phyloP scores from a whole-genome alignment of 2,329 filamentous ascomycete species.

The Fusarium devonianum region DNA sequence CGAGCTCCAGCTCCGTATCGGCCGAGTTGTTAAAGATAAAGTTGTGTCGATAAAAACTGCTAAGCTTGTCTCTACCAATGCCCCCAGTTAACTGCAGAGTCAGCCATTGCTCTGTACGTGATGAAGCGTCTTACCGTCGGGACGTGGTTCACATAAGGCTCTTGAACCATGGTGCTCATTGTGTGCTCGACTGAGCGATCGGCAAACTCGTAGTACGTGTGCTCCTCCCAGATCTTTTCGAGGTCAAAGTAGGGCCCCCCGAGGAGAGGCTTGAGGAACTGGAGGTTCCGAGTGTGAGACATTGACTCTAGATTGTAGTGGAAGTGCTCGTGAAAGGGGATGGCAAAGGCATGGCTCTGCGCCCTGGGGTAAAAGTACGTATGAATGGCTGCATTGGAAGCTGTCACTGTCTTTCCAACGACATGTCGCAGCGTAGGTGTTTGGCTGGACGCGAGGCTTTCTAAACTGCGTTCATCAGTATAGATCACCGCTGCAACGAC shows the following conservation, averaged over 20 bases:
- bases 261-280: constrained; percentile 69
- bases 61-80: constrained; percentile 68
- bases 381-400: not conserved
- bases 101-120: accelerated
- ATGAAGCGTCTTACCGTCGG: constrained; percentile 61
- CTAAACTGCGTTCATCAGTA: constrained; percentile 5
- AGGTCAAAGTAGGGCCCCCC: constrained; percentile 75
- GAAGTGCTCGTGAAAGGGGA: constrained; percentile 60
- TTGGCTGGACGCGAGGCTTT: not conserved
- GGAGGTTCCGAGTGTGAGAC: constrained; percentile 70
- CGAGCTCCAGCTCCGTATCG: constrained; percentile 71
- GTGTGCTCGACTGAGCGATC: constrained; percentile 73
- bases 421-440: constrained; percentile 32
- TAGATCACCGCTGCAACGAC: constrained; percentile 38
- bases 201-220: constrained; percentile 74
- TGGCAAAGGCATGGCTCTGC: constrained; percentile 50
- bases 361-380: constrained; percentile 52
- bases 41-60: constrained; percentile 73
- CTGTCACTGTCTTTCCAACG: constrained; percentile 14
- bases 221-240: constrained; percentile 81
- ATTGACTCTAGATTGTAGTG: constrained; percentile 62
- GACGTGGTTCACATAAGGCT: constrained; percentile 82
- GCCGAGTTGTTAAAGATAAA: constrained; percentile 78
- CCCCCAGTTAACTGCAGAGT: constrained; percentile 65
- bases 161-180: constrained; percentile 82